Evolutionary conservation across 352 stramenopile genomes (phyloP).

Genomic region (Thraustochytrium striatum): DNA sequence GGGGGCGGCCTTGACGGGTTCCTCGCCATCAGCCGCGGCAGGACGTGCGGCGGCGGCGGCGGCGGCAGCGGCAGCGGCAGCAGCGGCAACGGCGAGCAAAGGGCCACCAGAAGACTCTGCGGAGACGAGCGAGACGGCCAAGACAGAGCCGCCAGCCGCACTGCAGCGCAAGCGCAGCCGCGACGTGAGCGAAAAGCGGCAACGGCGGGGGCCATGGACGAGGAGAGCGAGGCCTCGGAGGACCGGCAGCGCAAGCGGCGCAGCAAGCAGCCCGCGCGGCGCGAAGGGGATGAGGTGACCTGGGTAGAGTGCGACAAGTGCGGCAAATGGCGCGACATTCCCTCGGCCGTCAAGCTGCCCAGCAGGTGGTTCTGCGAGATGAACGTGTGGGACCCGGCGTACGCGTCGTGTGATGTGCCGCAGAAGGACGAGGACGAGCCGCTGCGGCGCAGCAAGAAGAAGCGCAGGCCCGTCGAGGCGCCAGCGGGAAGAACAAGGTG

Average conservation of each 20-base stretch:
- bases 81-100: conserved; percentile 61
- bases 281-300: conserved; percentile 43
- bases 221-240: not conserved
- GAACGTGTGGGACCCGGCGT: conserved; percentile 75
- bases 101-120: not conserved
- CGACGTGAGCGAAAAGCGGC: not conserved
- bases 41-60: conserved; percentile 60
- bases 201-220: not conserved
- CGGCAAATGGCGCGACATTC: conserved; percentile 47
- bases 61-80: conserved; percentile 62
- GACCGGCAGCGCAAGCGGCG: not conserved
- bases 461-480: not conserved
- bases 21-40: conserved; percentile 61
- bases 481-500: not conserved
- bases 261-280: not conserved
- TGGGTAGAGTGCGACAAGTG: conserved; percentile 21
- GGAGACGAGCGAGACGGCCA: not conserved
- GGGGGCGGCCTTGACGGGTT: too few relatives aligned
- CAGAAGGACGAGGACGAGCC: conserved; percentile 60
- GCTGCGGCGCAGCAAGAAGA: not conserved
- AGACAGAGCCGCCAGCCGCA: conserved; percentile 32
- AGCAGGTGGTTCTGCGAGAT: conserved; percentile 70
- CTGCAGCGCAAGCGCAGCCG: conserved; percentile 31
- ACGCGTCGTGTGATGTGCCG: conserved; percentile 65
- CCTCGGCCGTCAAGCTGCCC: not conserved